These are phyloP conservation scores for Coemansia sp. DNA, from an alignment of 192 early-diverging fungal genomes.

Conservation along the genomic window DNA sequence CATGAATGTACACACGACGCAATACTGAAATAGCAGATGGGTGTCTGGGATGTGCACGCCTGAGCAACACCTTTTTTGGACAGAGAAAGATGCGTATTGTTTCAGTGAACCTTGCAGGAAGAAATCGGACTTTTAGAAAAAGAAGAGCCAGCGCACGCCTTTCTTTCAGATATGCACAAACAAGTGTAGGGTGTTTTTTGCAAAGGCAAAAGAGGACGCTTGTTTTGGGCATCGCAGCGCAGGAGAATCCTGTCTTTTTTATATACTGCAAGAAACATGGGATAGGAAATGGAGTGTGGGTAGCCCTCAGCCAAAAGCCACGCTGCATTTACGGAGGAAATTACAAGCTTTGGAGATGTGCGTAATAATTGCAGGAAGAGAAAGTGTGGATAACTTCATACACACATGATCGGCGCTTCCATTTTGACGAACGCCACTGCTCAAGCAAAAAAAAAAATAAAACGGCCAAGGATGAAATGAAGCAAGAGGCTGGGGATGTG, in stretches of 20 bases:
- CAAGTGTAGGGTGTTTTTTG: not conserved
- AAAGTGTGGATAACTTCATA: slow-evolving; percentile 1
- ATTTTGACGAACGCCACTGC: slow-evolving; percentile 9
- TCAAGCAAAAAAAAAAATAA: not conserved
- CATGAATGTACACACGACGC: not conserved
- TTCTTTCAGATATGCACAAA: not conserved
- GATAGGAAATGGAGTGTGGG: not conserved
- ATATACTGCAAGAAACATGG: not conserved
- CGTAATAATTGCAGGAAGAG: slow-evolving; percentile 2
- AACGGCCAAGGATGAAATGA: not conserved
- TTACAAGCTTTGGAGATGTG: not conserved
- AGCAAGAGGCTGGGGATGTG: not conserved
- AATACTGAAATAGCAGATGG: not conserved
- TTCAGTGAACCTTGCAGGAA: not conserved
- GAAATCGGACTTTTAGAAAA: not conserved
- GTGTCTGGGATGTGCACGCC: not conserved
- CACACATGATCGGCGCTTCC: slow-evolving; percentile 14
- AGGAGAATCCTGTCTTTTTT: not conserved
- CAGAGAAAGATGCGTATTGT: not conserved
- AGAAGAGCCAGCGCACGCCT: not conserved
- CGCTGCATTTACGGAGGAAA: not conserved
- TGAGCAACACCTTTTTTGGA: not conserved
- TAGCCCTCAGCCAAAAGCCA: not conserved
- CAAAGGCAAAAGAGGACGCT: not conserved
- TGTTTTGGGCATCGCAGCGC: not conserved